phyloP scores from a whole-genome alignment of 2,329 filamentous ascomycete genomes.

The Cryoendolithus antarcticus region DNA sequence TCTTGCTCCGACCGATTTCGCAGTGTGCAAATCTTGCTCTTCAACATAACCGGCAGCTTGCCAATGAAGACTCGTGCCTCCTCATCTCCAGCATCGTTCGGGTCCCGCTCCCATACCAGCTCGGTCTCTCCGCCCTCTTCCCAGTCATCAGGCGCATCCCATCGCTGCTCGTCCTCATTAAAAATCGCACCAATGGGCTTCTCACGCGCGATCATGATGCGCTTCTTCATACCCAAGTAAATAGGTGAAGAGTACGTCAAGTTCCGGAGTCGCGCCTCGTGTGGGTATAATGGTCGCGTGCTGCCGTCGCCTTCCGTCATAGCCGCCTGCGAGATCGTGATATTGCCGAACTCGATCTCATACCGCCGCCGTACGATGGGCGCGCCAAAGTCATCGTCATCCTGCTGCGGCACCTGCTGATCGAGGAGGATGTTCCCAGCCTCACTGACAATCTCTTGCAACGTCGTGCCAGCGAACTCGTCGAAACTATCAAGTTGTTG shows the following conservation, averaged over 20 bases:
- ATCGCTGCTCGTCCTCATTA: conserved; percentile 51
- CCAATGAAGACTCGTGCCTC: conserved; percentile 77
- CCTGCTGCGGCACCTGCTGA: conserved; percentile 68
- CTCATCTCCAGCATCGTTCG: conserved; percentile 30
- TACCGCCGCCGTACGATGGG: conserved; percentile 81
- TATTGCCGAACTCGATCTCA: conserved; percentile 84
- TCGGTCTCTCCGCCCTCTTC: conserved; percentile 36
- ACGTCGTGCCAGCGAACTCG: conserved; percentile 86
- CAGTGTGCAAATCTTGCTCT: conserved; percentile 88
- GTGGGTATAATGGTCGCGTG: conserved; percentile 73
- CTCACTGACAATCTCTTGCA: conserved; percentile 89
- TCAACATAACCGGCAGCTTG: conserved; percentile 94
- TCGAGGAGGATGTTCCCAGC: conserved; percentile 87
- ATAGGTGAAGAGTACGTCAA: conserved; percentile 89
- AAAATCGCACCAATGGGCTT: conserved; percentile 48
- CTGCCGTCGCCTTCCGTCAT: conserved; percentile 89
- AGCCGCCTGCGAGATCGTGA: conserved; percentile 78
- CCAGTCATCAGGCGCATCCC: conserved; percentile 16
- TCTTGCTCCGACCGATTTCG: conserved; percentile 72
- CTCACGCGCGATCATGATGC: conserved; percentile 72
- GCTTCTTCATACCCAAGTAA: conserved; percentile 78
- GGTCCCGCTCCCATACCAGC: conserved; percentile 32
- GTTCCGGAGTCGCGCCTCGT: conserved; percentile 91
- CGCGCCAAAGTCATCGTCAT: conserved; percentile 49
- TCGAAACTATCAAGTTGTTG: conserved; percentile 98